Base-by-base conservation (phyloP, 371 early-diverging fungal genomes). In the Rozella allomycis region DNA sequence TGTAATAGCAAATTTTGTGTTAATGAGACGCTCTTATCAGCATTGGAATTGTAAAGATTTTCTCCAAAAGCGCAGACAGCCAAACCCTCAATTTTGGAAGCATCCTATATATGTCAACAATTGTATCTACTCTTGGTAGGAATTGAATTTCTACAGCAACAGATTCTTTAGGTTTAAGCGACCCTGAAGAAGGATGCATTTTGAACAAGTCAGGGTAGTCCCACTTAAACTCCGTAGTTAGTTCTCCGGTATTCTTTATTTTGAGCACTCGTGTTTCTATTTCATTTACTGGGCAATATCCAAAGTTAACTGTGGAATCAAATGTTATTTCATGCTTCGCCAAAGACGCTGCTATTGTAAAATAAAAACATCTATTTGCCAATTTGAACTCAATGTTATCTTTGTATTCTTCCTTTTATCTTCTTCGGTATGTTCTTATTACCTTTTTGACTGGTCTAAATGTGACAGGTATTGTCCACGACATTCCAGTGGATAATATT, bases 401-500 rank as follows among this genome's bases (percentile, higher is more conserved):
- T 30, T 39, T 33, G 36, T 62, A 62, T 38, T 34, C 30, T 37
- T 57, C 54, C 53, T 57, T 5, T 23, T 5, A 9, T 27, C n/a
- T 17, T n/a, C n/a, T 5, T 0, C 26, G 6, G n/a, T 16, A 9
- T 14, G 11, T 18, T n/a, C 4, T 9, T 13, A 11, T 19, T 31
- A 57, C 60, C 43, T 57, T 57, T 22, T 59, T 57, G 8, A 55
- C 51, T 1, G 63, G 63, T 2, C 58, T 35, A 37, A 62, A 62
- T 1, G 58, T 57, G 20, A 62, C 48, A 9, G 57, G 57, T 22
- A 57, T 38, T 4, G 57, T 51, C 50, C 56, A 53, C 31, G 42
- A 49, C 63, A 62, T 62, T 1, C 63, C 63, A 10, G 63, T 58
- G 21, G 45, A 43, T 18, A 62, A 45, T 2, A 57, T 53, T 12